Conservation (phyloP, 495 filamentous ascomycete genomes). For the Penicillium cosmopolitanum region DNA sequence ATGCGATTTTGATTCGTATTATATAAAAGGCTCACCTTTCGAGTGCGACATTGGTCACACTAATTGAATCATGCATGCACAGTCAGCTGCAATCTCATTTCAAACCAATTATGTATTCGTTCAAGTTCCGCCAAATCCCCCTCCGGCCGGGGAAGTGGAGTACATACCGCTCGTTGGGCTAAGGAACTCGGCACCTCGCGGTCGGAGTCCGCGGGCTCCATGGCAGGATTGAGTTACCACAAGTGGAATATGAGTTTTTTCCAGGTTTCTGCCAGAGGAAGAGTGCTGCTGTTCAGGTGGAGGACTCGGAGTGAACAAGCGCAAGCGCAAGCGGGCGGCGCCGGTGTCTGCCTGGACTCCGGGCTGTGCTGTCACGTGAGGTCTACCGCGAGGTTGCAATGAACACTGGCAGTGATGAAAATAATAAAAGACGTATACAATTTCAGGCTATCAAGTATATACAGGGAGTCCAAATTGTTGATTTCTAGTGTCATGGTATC, state of each 20-base stretch:
- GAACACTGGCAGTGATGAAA: not conserved
- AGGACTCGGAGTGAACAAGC: not conserved
- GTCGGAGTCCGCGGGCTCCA: conserved; percentile 45
- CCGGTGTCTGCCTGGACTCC: conserved; percentile 6
- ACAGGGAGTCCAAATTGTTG: not conserved
- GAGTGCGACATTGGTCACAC: conserved; percentile 55
- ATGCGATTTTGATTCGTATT: not conserved
- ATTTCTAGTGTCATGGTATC: conserved; percentile 9
- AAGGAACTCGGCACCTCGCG: conserved; percentile 24
- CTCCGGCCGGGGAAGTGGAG: conserved; percentile 17
- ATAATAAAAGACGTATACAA: not conserved
- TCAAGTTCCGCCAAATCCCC: not conserved
- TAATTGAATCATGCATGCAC: conserved; percentile 25
- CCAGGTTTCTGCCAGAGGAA: not conserved
- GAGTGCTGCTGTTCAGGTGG: not conserved
- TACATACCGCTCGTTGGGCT: conserved; percentile 39
- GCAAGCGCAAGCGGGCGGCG: not conserved
- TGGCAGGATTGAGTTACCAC: conserved; percentile 9
- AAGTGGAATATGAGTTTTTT: not conserved
- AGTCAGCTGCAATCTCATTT: not conserved
- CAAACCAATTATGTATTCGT: not conserved
- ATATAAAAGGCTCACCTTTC: conserved; percentile 44
- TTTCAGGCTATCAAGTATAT: not conserved
- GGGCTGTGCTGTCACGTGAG: conserved; percentile 16
- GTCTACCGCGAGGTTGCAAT: not conserved